phyloP scores from a whole-genome alignment of 2,329 filamentous ascomycete genomes.

The Cladobotryum mycophilum region DNA sequence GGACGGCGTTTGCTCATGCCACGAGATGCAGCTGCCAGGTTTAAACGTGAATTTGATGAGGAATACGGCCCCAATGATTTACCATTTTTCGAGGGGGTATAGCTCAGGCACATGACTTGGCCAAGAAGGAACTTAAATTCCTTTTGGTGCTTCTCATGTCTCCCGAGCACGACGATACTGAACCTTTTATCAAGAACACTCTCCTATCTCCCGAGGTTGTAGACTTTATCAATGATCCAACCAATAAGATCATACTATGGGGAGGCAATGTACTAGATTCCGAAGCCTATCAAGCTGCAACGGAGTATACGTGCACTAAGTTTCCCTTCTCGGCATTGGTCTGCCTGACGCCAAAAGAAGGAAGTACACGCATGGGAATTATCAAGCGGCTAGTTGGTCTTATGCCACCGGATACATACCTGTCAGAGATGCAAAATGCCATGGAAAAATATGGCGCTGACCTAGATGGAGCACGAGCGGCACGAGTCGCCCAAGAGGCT shows the following conservation, averaged over 20 bases:
- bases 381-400: slow-evolving; percentile 72
- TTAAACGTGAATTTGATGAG: slow-evolving; percentile 91
- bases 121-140: slow-evolving; percentile 88
- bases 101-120: slow-evolving; percentile 81
- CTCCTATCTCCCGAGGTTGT: slow-evolving; percentile 70
- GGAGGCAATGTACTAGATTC: slow-evolving; percentile 87
- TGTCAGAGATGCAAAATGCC: slow-evolving; percentile 66
- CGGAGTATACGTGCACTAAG: slow-evolving; percentile 80
- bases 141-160: slow-evolving; percentile 83
- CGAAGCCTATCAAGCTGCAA: slow-evolving; percentile 90
- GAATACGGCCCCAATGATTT: slow-evolving; percentile 71
- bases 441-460: slow-evolving; percentile 72
- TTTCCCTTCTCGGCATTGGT: slow-evolving; percentile 86
- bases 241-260: slow-evolving; percentile 82
- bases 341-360: slow-evolving; percentile 79
- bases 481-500: slow-evolving; percentile 72
- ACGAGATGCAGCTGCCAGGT: slow-evolving; percentile 79
- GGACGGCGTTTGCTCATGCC: slow-evolving; percentile 73
- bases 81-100: slow-evolving; percentile 82
- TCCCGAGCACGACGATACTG: slow-evolving; percentile 90
- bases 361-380: slow-evolving; percentile 83
- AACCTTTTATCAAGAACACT: slow-evolving; percentile 73
- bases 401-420: slow-evolving; percentile 61
- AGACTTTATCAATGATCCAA: slow-evolving; percentile 65
- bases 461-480: slow-evolving; percentile 66